Base-by-base conservation (phyloP, 2,329 filamentous ascomycete genomes). In the Coleophoma crateriformis region DNA sequence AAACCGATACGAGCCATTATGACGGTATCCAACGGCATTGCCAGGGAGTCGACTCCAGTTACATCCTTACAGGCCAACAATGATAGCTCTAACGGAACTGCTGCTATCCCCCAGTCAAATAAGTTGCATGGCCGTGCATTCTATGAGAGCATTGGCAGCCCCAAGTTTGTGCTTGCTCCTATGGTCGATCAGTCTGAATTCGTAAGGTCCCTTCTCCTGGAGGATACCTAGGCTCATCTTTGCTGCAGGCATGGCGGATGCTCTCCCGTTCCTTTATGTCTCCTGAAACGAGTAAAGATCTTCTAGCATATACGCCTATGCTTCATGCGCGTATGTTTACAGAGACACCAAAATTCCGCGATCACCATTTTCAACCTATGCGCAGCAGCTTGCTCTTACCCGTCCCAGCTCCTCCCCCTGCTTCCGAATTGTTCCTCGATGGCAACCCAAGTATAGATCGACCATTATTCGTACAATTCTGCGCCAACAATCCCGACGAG, bases 111-210 rank as follows among this genome's bases (percentile, higher is more conserved):
- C 14, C 32, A 5, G 19, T 15, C 38, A 12, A 49, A 63, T 48
- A 95, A 92, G 67, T 73, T 95, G 19, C 82, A 87, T 60, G 94
- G 94, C 1, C 77, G 94, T 50, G 88, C 87, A 12, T 97, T 99
- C 67, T 99, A 97, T 64, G 84, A 96, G 72, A 95, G 88, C 64
- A 87, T 99, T 54, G 94, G 94, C 19, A 91, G 87, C 52, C 94
- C 94, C 2, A 96, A 89, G 70, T 85, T 87, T 57, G 82, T 99
- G 32, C 79, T 99, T 49, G 94, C 94, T 33, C 94, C 94, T 34
- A 99, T 99, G 94, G 94, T 99, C 19, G 92, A 99, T 64, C 89
- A 96, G 68, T 96, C 90, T 33, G 94, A 99, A 74, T 96, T 97
- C 73, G 91, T 96, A 75, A 57, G 85, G 74, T 42, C 50, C 54